Conservation (phyloP, 495 filamentous ascomycete species). For the Talaromyces liani region DNA sequence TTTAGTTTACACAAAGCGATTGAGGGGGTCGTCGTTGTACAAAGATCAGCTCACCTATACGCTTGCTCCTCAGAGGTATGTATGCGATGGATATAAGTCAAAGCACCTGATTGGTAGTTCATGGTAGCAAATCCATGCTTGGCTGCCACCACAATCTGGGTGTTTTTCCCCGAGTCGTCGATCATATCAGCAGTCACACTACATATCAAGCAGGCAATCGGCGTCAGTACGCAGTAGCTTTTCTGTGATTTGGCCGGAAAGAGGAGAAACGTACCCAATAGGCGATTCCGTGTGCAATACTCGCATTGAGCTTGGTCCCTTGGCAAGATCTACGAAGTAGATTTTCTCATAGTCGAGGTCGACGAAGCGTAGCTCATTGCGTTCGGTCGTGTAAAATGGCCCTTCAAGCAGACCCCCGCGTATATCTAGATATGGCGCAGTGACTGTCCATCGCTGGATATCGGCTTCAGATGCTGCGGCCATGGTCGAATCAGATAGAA, state of each 20-base stretch:
- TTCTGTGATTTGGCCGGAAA: not conserved
- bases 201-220: slow-evolving; percentile 1
- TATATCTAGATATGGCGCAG: slow-evolving; percentile 64
- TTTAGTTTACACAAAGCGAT: not conserved
- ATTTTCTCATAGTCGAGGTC: slow-evolving; percentile 78
- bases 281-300: slow-evolving; percentile 59
- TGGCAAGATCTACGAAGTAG: slow-evolving; percentile 62
- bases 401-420: slow-evolving; percentile 75
- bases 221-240: not conserved
- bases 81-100: slow-evolving; percentile 52
- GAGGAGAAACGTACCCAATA: slow-evolving; percentile 41
- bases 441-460: slow-evolving; percentile 35
- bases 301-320: slow-evolving; percentile 56
- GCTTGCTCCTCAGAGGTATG: slow-evolving; percentile 38
- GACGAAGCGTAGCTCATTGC: slow-evolving; percentile 73
- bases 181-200: slow-evolving; percentile 75
- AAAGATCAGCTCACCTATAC: slow-evolving; percentile 30
- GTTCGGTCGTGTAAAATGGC: slow-evolving; percentile 65
- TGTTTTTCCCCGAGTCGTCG: slow-evolving; percentile 53
- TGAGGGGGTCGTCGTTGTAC: not conserved
- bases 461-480: not conserved
- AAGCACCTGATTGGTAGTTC: slow-evolving; percentile 56
- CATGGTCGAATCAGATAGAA: not conserved
- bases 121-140: slow-evolving; percentile 75
- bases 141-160: slow-evolving; percentile 65